Evolutionary conservation across 2,329 filamentous ascomycete species (phyloP).

Genomic region (Curvularia verruculosa): DNA sequence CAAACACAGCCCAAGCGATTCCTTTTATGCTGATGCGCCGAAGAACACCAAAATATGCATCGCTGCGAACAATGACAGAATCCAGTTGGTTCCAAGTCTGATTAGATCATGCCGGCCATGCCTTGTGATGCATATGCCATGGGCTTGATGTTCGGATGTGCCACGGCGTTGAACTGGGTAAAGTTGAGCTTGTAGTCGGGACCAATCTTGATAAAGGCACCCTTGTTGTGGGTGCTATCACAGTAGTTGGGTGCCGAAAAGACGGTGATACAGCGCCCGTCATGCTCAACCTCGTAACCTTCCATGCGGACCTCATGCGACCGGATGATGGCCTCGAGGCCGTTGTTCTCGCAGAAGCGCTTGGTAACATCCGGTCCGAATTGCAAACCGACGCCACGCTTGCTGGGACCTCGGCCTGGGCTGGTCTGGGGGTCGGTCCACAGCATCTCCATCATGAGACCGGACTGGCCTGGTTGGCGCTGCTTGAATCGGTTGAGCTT

Average conservation of each 20-base stretch:
- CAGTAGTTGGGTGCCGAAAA: conserved; percentile 98
- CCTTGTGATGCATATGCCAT: conserved; percentile 90
- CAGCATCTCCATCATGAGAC: conserved; percentile 99
- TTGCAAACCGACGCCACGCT: conserved; percentile 93
- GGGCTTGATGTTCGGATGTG: conserved; percentile 91
- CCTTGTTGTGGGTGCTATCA: conserved; percentile 96
- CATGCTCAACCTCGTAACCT: conserved; percentile 97
- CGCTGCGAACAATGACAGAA: conserved; percentile 34
- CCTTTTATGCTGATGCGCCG: conserved; percentile 42
- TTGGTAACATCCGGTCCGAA: conserved; percentile 97
- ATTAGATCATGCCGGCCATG: conserved; percentile 74
- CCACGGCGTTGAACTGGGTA: conserved; percentile 93
- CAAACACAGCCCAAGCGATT: conserved; percentile 25
- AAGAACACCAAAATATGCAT: conserved; percentile 48
- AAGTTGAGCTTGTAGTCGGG: conserved; percentile 90
- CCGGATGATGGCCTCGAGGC: conserved; percentile 90
- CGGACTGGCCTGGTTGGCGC: conserved; percentile 88
- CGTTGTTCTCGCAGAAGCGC: conserved; percentile 95
- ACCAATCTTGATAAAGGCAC: conserved; percentile 96
- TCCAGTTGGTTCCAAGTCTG: conserved; percentile 7
- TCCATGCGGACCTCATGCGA: conserved; percentile 99
- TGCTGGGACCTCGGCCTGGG: conserved; percentile 88
- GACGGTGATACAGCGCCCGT: conserved; percentile 95
- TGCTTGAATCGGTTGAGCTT: conserved; percentile 91
- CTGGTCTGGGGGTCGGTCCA: conserved; percentile 95